Conservation (phyloP, 176 grass and related monocot species). For the Rhipidocladum racemiflorum region DNA sequence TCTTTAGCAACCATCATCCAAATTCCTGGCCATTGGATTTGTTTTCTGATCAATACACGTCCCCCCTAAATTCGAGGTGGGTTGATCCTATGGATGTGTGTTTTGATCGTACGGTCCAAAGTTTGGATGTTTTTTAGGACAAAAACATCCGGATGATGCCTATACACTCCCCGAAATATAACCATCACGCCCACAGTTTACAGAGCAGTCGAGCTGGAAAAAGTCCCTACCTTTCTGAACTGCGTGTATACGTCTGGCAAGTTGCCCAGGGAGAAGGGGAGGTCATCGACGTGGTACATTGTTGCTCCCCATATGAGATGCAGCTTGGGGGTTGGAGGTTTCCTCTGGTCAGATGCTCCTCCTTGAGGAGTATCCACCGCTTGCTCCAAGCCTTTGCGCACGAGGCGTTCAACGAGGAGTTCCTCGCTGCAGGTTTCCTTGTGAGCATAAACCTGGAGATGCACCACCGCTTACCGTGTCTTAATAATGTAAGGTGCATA, state of each 20-base stretch:
- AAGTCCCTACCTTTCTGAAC: conserved; percentile 66
- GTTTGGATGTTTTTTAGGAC: too few species aligned
- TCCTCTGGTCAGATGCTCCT: conserved; percentile 28
- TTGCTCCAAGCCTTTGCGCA: conserved; percentile 53
- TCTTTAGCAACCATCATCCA: too few species aligned
- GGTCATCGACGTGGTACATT: conserved; percentile 87
- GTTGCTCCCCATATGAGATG: conserved; percentile 84
- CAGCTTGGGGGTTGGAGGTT: conserved; percentile 43
- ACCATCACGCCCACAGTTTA: neutral
- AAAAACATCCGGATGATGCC: too few species aligned
- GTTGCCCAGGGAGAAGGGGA: conserved; percentile 52
- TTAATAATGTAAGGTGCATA: neutral
- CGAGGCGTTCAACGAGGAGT: conserved; percentile 53
- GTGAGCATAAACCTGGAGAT: conserved; percentile 73
- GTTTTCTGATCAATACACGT: too few species aligned
- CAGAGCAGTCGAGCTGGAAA: neutral
- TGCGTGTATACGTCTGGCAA: conserved; percentile 91
- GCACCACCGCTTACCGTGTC: neutral
- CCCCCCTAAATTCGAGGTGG: too few species aligned
- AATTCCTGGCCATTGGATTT: too few species aligned
- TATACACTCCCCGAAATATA: too few species aligned
- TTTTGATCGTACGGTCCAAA: too few species aligned
- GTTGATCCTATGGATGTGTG: too few species aligned
- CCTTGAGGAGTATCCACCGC: conserved; percentile 31
- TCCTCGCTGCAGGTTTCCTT: conserved; percentile 88